Evolutionary conservation across 2,329 filamentous ascomycete genomes (phyloP).

Genomic region (Fusarium aywerte): DNA sequence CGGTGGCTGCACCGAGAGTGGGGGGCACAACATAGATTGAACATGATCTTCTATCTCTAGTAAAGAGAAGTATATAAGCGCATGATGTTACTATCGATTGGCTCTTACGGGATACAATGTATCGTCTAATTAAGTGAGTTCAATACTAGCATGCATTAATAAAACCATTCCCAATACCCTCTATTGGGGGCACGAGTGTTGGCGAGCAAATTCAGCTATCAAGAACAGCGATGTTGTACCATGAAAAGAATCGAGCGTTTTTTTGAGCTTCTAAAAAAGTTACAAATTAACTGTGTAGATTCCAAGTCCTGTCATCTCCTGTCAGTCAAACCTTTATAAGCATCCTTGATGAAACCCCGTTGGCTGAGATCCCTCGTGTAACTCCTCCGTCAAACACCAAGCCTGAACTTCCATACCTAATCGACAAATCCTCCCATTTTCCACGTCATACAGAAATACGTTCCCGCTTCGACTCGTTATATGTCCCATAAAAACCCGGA

Average conservation of each 20-base stretch:
- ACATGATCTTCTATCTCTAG: conserved; percentile 7
- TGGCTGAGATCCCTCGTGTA: conserved; percentile 2
- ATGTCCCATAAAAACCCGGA: neutral
- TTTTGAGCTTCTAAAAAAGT: neutral
- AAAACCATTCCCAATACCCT: neutral
- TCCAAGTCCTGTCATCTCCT: neutral
- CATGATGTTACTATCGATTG: neutral
- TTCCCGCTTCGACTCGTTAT: conserved; percentile 3
- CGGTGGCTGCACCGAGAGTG: conserved; percentile 35
- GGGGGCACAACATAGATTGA: conserved; percentile 31
- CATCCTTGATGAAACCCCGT: neutral
- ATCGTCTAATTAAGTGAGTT: neutral
- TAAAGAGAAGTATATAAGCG: neutral
- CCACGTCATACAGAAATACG: conserved; percentile 26
- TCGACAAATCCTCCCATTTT: conserved; percentile 13
- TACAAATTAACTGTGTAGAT: neutral
- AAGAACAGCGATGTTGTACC: neutral
- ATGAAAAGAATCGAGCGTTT: neutral
- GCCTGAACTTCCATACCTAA: conserved; percentile 12
- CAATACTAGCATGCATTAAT: too few relatives aligned
- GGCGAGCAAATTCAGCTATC: neutral
- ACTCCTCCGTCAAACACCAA: conserved; percentile 19
- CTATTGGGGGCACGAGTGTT: neutral
- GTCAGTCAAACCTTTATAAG: neutral
- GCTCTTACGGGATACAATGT: neutral